A percentile compares a stretch with the other conserved stretches of the same genome.
phyloP scores from a whole-genome alignment of 78 protist genomes.

The Dictyostelium firmibasis region DNA sequence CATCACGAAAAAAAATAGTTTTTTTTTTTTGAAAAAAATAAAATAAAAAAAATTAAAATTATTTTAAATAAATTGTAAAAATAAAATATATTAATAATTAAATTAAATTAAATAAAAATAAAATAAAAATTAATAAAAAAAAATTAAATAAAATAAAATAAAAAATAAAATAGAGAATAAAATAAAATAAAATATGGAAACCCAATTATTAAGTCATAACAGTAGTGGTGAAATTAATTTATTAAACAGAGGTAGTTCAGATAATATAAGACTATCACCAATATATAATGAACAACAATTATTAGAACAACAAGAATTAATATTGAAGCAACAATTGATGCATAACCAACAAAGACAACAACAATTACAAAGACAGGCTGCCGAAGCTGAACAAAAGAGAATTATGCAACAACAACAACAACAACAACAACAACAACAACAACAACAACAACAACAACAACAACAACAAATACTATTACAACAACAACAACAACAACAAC shows the following conservation, averaged over 20 bases:
- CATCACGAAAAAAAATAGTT: not conserved
- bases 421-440: not conserved
- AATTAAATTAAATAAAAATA: not conserved
- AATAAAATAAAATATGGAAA: not conserved
- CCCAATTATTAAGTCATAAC: not conserved
- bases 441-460: not conserved
- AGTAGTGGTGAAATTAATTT: not conserved
- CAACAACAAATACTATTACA: too few species aligned
- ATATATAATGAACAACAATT: not conserved
- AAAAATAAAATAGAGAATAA: not conserved
- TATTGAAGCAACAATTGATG: slow-evolving; percentile 1
- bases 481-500: not conserved
- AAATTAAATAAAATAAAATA: not conserved
- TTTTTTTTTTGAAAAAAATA: not conserved
- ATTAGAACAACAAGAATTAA: slow-evolving; percentile 6
- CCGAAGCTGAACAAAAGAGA: not conserved
- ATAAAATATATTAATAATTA: not conserved
- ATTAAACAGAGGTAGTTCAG: not conserved
- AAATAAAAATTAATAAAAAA: not conserved
- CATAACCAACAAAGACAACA: slow-evolving; percentile 1
- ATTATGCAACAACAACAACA: not conserved
- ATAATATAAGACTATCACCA: slow-evolving; percentile 12
- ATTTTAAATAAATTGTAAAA: not conserved
- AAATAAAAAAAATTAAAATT: not conserved
- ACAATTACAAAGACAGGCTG: not conserved